Evolutionary conservation across 305 asterid species (phyloP), one percentile per base, ranked within the genome.

Genomic region (Euphrasia arctica): DNA sequence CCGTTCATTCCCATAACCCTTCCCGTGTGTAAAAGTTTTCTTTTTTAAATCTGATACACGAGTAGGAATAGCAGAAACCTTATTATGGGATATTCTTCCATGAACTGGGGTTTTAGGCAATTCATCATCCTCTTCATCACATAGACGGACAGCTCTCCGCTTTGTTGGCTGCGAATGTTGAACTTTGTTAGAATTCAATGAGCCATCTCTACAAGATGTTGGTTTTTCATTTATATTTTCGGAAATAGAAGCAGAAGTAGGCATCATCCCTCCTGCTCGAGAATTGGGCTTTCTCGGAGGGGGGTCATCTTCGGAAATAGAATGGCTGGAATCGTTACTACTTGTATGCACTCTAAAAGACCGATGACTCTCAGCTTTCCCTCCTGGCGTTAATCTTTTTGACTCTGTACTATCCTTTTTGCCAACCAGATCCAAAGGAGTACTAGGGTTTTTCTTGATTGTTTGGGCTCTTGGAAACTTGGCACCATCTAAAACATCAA

Each of bases 91-190:
- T 71, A 76, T 71, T 71, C 95, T 90, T 74, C 81, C 95, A 78
- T 91, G 98, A 65, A 91, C 66, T 22, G 98, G 98, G 73, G 98
- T 91, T 80, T 85, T 91, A 59, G 97, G 95, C 71, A 81, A 83
- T 72, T 81, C 98, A 67, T 80, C 92, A 56, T 75, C 89, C 3
- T 82, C 86, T 14, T 84, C 96, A 60, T 78, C 89, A 71, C 81
- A 80, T 56, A 84, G 64, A 72, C 94, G 95, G 68, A 91, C 95
- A 73, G 98, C 98, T 80, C 95, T 83, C 51, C 97, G 83, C 84
- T 85, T 87, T 59, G 72, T 70, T 32, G 83, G 80, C 59, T 25
- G 58, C 0, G 84, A 73, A 43, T 86, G 74, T 62, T 64, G 78
- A 54, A 63, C 72, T 73, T 73, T 79, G 70, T 63, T 78, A 43